phyloP scores from a whole-genome alignment of 495 filamentous ascomycete genomes.

The Margaritispora aquatica region DNA sequence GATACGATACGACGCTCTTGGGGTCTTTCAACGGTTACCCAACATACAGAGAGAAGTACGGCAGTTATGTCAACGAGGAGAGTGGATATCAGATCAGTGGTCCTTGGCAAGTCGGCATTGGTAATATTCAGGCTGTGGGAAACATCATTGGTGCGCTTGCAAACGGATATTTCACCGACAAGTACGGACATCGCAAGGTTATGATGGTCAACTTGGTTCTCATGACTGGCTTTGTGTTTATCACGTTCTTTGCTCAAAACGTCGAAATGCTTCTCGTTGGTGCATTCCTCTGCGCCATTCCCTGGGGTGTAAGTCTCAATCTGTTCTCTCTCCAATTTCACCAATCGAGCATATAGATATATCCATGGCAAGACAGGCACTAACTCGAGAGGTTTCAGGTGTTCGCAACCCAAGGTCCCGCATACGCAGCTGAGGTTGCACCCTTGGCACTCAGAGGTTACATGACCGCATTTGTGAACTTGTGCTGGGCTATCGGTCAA shows the following conservation, averaged over 20 bases:
- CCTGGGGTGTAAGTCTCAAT: conserved; percentile 69
- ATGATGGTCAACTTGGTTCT: conserved; percentile 51
- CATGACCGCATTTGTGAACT: conserved; percentile 35
- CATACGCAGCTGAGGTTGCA: conserved; percentile 34
- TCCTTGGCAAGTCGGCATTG: conserved; percentile 14
- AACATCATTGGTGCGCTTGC: conserved; percentile 1
- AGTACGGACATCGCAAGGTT: conserved; percentile 44
- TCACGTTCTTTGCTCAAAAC: conserved; percentile 55
- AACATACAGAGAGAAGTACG: conserved; percentile 50
- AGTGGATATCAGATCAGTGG: conserved; percentile 33
- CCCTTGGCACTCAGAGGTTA: conserved; percentile 11
- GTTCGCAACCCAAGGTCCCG: conserved; percentile 46
- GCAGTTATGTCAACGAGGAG: conserved; percentile 19
- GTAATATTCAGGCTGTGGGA: neutral
- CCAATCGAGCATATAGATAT: no score
- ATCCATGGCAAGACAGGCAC: no score
- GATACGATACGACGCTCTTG: conserved; percentile 30
- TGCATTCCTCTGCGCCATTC: conserved; percentile 64
- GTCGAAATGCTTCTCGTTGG: conserved; percentile 54
- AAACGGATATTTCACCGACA: conserved; percentile 40
- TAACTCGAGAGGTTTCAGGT: no score
- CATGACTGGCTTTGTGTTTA: conserved; percentile 44
- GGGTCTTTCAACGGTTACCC: neutral
- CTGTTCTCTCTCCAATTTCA: no score
- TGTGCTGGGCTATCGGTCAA: conserved; percentile 60